phyloP scores from a whole-genome alignment of 176 grass and related monocot genomes.

The Ensete glaucum region DNA sequence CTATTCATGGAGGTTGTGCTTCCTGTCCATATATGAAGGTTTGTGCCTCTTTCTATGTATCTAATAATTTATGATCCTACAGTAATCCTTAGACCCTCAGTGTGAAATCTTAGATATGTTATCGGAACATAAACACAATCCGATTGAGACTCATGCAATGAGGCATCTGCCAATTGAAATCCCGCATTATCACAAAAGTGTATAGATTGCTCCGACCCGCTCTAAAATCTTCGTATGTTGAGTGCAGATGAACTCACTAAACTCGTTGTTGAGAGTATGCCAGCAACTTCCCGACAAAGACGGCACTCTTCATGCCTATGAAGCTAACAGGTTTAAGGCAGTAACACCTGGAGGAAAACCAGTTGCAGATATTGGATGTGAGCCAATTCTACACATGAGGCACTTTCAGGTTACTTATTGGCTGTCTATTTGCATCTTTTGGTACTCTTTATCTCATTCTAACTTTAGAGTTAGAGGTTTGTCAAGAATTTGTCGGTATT shows the following conservation, averaged over 20 bases:
- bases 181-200: too few species aligned
- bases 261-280: constrained; percentile 58
- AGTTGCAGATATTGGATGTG: constrained; percentile 79
- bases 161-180: too few species aligned
- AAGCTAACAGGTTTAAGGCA: constrained; percentile 59
- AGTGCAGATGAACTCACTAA: constrained; percentile 81
- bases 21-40: constrained; percentile 99
- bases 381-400: constrained; percentile 96
- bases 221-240: background rate
- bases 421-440: too few species aligned
- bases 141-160: too few species aligned
- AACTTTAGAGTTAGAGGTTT: too few species aligned
- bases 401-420: constrained; percentile 50
- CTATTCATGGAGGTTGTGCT: constrained; percentile 83
- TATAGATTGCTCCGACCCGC: too few species aligned
- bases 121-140: too few species aligned
- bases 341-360: constrained; percentile 70
- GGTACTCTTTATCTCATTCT: too few species aligned
- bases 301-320: constrained; percentile 39
- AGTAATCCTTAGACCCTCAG: too few species aligned
- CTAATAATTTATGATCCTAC: background rate
- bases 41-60: background rate
- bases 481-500: too few species aligned
- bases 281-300: constrained; percentile 64
- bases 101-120: too few species aligned